Evolutionary conservation across 116 monocot species (phyloP).

Genomic region (Dioscorea cayenensis): DNA sequence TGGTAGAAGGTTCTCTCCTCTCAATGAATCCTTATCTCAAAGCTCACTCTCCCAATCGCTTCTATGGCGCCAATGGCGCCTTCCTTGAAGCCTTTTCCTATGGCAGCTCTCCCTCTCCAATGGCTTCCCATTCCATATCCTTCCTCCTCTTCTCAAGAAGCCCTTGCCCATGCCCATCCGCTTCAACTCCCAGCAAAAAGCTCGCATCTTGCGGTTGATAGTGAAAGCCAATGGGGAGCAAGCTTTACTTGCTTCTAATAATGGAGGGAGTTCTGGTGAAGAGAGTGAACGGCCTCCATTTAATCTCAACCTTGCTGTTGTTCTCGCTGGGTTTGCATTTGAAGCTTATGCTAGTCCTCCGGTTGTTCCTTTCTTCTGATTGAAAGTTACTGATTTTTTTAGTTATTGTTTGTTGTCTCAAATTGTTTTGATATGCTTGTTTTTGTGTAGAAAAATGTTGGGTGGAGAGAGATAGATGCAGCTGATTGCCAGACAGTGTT

Average conservation of each 20-base stretch:
- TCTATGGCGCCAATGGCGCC: neutral
- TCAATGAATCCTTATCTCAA: no score
- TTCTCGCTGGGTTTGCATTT: slow-evolving; percentile 95
- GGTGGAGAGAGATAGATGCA: slow-evolving; percentile 67
- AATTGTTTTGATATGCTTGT: neutral
- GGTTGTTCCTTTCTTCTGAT: slow-evolving; percentile 18
- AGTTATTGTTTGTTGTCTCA: neutral
- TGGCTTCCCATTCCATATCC: neutral
- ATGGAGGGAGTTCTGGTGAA: neutral
- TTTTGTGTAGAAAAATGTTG: slow-evolving; percentile 43
- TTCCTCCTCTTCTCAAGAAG: neutral
- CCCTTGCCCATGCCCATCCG: neutral
- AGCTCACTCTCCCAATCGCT: neutral
- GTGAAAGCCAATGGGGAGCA: neutral
- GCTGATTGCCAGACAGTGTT: slow-evolving; percentile 83
- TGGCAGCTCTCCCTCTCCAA: neutral
- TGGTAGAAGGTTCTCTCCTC: no score
- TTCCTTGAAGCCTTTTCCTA: neutral
- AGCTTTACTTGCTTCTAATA: neutral
- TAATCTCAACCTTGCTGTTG: slow-evolving; percentile 85
- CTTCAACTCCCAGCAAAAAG: neutral
- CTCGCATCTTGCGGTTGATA: neutral
- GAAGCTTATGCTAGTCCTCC: slow-evolving; percentile 86
- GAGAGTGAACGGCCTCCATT: slow-evolving; percentile 51
- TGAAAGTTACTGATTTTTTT: neutral